phyloP scores from a whole-genome alignment of 331 rosid species.

The Dryas integrifolia region DNA sequence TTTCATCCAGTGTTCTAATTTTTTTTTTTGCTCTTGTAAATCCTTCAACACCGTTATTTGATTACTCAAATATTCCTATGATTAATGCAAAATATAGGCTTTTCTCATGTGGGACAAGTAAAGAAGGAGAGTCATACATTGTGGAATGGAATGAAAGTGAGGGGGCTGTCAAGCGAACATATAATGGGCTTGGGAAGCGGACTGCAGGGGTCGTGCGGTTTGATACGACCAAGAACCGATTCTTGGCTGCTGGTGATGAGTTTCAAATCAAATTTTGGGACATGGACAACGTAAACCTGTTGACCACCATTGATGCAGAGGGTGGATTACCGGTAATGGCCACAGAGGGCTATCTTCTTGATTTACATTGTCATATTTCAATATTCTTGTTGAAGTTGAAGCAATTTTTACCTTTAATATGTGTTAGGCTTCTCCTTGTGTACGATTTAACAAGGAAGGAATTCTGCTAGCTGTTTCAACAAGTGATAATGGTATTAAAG shows the following conservation, averaged over 20 bases:
- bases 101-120: constrained; percentile 26
- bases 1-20: neutral
- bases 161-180: constrained; percentile 19
- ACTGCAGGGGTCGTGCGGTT: constrained; percentile 13
- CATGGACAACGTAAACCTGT: constrained; percentile 22
- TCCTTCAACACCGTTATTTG: neutral
- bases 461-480: constrained; percentile 24
- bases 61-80: neutral
- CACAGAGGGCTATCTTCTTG: constrained; percentile 4
- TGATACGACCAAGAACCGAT: constrained; percentile 19
- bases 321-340: constrained; percentile 30
- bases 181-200: constrained; percentile 25
- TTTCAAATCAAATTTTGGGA: constrained; percentile 26
- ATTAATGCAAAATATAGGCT: constrained; percentile 11
- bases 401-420: neutral
- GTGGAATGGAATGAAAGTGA: constrained; percentile 27
- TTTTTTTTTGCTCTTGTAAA: neutral
- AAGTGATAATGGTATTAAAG: constrained; percentile 18
- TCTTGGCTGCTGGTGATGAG: constrained; percentile 29
- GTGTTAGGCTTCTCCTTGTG: constrained; percentile 26
- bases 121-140: constrained; percentile 21
- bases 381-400: neutral
- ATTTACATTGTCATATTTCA: neutral
- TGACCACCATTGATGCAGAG: constrained; percentile 6
- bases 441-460: constrained; percentile 30